These are phyloP conservation scores for Ceratobasidium sp. DNA, from an alignment of 1,284 basidiomycete species.

Conservation along the genomic window DNA sequence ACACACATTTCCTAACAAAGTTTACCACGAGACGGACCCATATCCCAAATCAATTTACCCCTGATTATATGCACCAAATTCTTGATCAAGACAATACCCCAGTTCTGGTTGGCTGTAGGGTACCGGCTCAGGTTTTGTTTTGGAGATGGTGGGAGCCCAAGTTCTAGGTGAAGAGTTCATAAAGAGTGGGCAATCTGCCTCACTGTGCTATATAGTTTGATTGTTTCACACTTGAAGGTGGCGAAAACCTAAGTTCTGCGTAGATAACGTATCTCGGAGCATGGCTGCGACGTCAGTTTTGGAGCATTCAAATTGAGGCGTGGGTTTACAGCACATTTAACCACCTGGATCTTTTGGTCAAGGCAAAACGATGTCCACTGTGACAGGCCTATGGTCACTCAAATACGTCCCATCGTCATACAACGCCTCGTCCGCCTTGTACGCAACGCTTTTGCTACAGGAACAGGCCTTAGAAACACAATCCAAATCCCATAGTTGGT, in stretches of 20 bases:
- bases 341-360: too few species aligned
- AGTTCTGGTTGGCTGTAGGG: neutral
- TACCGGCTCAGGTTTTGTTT: slow-evolving; percentile 2
- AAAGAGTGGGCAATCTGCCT: too few species aligned
- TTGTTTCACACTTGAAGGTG: too few species aligned
- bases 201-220: too few species aligned
- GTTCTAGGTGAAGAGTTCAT: neutral
- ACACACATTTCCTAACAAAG: too few species aligned
- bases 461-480: neutral
- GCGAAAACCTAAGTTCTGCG: too few species aligned
- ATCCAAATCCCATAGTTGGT: neutral
- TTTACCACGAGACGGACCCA: neutral
- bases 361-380: slow-evolving; percentile 55
- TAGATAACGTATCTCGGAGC: too few species aligned
- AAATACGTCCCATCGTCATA: slow-evolving; percentile 66
- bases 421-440: slow-evolving; percentile 60
- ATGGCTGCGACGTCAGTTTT: too few species aligned
- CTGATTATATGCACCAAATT: neutral
- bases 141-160: slow-evolving; percentile 39
- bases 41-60: slow-evolving; percentile 25
- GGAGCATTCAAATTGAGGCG: too few species aligned
- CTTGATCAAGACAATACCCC: neutral
- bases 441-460: slow-evolving; percentile 56
- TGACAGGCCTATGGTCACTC: slow-evolving; percentile 68
- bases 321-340: too few species aligned